Percentiles rank a stretch among this genome's conserved stretches.
Evolutionary conservation across 768 basidiomycete species (phyloP).

Genomic region (Leccinum pellstonianum): DNA sequence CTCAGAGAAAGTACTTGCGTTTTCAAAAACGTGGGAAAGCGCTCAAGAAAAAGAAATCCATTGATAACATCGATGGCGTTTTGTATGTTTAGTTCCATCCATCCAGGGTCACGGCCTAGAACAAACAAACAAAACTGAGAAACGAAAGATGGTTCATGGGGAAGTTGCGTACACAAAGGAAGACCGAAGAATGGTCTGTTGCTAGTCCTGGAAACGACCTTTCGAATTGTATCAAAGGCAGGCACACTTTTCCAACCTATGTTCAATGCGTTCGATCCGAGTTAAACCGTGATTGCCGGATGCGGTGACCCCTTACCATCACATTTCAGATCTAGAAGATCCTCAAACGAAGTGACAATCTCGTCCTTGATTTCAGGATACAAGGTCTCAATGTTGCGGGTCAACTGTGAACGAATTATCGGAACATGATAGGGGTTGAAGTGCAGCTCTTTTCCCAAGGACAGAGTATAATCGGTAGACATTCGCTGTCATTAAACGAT

Average conservation of each 20-base stretch:
- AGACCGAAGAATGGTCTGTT: background rate
- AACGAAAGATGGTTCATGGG: background rate
- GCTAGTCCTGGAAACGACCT: background rate
- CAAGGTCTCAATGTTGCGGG: slow-evolving; percentile 37
- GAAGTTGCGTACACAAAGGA: background rate
- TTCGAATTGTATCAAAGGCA: background rate
- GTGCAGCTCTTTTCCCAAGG: slow-evolving; percentile 22
- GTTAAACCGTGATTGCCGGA: background rate
- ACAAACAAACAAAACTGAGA: background rate
- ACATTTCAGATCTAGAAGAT: slow-evolving; percentile 29
- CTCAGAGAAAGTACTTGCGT: background rate
- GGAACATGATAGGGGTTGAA: slow-evolving; percentile 22
- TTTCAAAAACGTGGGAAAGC: background rate
- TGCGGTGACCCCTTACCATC: background rate
- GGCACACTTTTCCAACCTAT: background rate
- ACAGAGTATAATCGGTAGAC: slow-evolving; percentile 11
- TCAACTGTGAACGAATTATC: slow-evolving; percentile 31
- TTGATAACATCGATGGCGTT: background rate
- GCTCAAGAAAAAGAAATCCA: background rate
- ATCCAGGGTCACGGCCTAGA: slow-evolving; percentile 1
- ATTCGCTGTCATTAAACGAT: slow-evolving; percentile 33
- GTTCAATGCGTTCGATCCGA: background rate
- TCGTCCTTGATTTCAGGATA: slow-evolving; percentile 47
- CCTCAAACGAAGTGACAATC: slow-evolving; percentile 39
- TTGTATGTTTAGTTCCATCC: background rate